Conservation (phyloP, 2,329 filamentous ascomycete genomes). For the Hymenoscyphus fraxineus region DNA sequence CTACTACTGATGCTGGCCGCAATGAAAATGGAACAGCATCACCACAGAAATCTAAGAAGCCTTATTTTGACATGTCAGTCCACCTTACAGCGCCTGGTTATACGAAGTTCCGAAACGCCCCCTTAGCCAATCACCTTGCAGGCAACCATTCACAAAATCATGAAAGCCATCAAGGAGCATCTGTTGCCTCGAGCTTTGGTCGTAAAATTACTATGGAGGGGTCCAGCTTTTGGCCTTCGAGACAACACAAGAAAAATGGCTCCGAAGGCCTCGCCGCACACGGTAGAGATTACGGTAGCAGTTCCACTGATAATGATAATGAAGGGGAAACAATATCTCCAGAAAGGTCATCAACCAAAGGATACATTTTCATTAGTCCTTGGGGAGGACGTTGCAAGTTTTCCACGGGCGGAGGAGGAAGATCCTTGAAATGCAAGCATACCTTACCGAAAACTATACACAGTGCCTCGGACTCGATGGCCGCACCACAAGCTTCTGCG, state of each 20-base stretch:
- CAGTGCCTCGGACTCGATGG: constrained; percentile 14
- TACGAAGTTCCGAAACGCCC: constrained; percentile 27
- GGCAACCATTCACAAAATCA: background rate
- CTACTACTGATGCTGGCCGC: constrained; percentile 17
- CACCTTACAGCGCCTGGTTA: constrained; percentile 35
- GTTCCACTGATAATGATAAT: constrained; percentile 10
- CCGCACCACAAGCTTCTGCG: constrained; percentile 22
- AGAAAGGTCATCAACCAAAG: constrained; percentile 36
- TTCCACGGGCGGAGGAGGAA: constrained; percentile 70
- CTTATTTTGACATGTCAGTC: constrained; percentile 34
- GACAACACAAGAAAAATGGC: constrained; percentile 25
- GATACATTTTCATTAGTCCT: constrained; percentile 77
- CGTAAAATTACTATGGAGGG: constrained; percentile 54
- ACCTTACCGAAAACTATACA: constrained; percentile 46
- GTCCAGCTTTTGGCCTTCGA: constrained; percentile 28
- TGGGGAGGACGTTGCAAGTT: constrained; percentile 91
- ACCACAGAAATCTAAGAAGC: constrained; percentile 37
- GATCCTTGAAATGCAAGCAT: constrained; percentile 71
- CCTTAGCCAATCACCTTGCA: constrained; percentile 5
- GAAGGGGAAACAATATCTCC: constrained; percentile 16
- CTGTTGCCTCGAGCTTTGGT: constrained; percentile 38
- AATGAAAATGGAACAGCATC: constrained; percentile 27
- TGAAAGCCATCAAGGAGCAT: background rate
- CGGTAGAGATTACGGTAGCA: constrained; percentile 20
- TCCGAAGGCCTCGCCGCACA: constrained; percentile 23